Evolutionary conservation across 2,329 filamentous ascomycete genomes (phyloP).

Genomic region (Zalaria sp.): DNA sequence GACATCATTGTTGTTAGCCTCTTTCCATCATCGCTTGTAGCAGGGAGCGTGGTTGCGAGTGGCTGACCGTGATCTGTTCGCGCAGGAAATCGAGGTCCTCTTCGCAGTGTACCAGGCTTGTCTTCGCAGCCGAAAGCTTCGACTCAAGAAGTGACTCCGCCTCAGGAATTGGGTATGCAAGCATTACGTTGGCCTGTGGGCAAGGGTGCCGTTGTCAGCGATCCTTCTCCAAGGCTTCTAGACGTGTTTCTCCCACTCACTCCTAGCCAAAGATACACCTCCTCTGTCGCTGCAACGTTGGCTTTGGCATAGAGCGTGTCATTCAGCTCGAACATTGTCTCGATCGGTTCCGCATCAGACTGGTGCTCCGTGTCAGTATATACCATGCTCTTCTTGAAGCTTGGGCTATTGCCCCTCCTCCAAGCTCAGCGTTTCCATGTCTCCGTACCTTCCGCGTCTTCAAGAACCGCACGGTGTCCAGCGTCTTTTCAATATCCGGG

Average conservation of each 20-base stretch:
- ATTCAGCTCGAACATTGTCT: slow-evolving; percentile 92
- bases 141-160: slow-evolving; percentile 64
- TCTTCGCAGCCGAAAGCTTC: slow-evolving; percentile 67
- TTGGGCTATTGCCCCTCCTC: slow-evolving; percentile 8
- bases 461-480: slow-evolving; percentile 81
- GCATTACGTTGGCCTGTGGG: slow-evolving; percentile 80
- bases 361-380: slow-evolving; percentile 8
- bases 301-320: slow-evolving; percentile 91
- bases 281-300: slow-evolving; percentile 64
- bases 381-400: background rate
- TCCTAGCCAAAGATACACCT: slow-evolving; percentile 96
- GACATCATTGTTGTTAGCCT: slow-evolving; percentile 8
- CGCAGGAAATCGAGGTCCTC: slow-evolving; percentile 92
- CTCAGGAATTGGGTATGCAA: slow-evolving; percentile 83
- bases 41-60: background rate
- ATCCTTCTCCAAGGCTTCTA: background rate
- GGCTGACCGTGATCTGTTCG: slow-evolving; percentile 82
- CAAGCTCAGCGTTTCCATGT: too few species aligned
- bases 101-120: slow-evolving; percentile 74
- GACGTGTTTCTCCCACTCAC: slow-evolving; percentile 31
- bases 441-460: slow-evolving; percentile 53
- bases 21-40: background rate
- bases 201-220: background rate
- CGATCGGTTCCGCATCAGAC: slow-evolving; percentile 50
- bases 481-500: slow-evolving; percentile 89